Base-by-base conservation (phyloP, 2,329 filamentous ascomycete genomes). In the Aureobasidium sp. region DNA sequence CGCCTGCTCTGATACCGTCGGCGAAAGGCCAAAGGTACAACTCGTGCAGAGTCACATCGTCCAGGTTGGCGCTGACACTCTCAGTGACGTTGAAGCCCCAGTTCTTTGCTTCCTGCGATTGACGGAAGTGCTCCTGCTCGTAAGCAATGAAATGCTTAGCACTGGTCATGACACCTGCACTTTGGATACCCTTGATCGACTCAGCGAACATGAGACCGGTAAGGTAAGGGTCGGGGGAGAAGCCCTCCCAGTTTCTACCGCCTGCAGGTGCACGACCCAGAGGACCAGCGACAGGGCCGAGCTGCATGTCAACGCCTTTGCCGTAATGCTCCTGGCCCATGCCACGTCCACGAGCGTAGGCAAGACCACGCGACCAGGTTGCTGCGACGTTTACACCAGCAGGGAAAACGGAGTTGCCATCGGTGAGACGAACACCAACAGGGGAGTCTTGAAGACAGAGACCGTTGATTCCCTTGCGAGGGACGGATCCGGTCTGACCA, bases 1-100 rank as follows among this genome's bases (percentile, higher is more conserved):
- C 80, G 0, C 84, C 84, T 4, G 84, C 83, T 11, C 72, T 76
- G 3, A 88, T 72, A 0, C 82, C 81, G 62, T 88, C 83, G 63
- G 83, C 79, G 63, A 88, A 89, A 0, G 86, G 85, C 80, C 84
- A 88, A 1, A 85, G 76, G 61, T 88, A 88, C 2, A 71, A 47
- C 50, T 69, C 68, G 52, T 69, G 68, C 50, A 69, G 65, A 0
- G 84, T 85, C 65, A 81, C 80, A 67, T 88, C 86, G 63, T 87
- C 85, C 5, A 87, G 75, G 66, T 87, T 87, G 37, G 84, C 78
- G 0, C 82, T 86, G 11, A 82, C 71, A 10, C 84, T 80, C 66
- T 85, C 81, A 76, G 77, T 69, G 44, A 71, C 78, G 67, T 66
- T 76, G 71, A 66, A 73, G 65, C 64, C 75, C 69, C 74, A 61